A percentile compares a stretch with the other conserved stretches of the same genome.
Conservation (phyloP, 208 protist genomes). For the Acanthamoeba culbertsoni region DNA sequence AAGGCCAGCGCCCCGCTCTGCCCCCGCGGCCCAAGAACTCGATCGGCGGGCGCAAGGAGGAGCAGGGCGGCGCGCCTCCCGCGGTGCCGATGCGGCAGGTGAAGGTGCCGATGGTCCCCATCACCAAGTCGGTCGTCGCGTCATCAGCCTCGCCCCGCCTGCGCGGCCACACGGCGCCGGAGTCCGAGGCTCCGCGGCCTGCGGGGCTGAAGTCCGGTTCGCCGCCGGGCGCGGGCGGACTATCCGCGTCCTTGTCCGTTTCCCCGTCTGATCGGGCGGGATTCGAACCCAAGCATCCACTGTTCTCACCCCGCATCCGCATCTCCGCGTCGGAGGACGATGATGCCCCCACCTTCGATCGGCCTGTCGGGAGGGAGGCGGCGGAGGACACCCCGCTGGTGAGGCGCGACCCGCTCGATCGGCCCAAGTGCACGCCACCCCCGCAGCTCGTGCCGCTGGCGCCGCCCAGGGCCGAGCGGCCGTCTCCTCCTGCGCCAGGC, state of each 20-base stretch:
- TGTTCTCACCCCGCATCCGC: not conserved
- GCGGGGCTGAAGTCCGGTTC: too few relatives aligned
- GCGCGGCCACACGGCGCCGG: not conserved
- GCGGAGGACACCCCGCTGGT: not conserved
- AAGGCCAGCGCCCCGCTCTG: not conserved
- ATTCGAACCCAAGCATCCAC: too few relatives aligned
- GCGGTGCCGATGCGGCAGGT: not conserved
- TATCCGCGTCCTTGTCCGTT: too few relatives aligned
- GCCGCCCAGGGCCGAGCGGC: not conserved
- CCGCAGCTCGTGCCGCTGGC: not conserved
- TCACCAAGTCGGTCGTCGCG: not conserved
- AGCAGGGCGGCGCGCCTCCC: not conserved
- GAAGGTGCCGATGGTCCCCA: not conserved
- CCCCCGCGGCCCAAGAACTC: not conserved
- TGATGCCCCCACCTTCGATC: not conserved
- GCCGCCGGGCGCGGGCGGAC: too few relatives aligned
- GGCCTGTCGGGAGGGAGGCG: not conserved
- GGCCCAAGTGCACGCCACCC: not conserved
- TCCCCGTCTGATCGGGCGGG: too few relatives aligned
- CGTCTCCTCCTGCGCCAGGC: not conserved
- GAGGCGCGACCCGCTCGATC: not conserved
- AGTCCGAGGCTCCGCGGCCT: not conserved
- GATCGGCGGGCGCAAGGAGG: slow-evolving; percentile 4
- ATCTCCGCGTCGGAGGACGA: not conserved
- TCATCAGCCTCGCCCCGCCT: not conserved